phyloP scores from a whole-genome alignment of 768 basidiomycete species.

The Sarcodon sp. region DNA sequence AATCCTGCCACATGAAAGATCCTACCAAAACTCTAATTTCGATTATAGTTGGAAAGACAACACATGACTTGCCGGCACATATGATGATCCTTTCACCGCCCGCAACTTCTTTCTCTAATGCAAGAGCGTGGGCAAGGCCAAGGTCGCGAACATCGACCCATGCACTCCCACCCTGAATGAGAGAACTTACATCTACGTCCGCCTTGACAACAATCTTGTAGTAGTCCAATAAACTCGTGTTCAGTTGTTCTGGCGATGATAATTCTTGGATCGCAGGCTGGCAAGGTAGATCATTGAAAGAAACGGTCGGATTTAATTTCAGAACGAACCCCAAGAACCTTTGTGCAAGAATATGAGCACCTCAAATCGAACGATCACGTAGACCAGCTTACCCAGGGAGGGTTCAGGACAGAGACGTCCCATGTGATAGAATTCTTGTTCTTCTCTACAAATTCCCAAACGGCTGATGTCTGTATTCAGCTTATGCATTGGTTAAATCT shows the following conservation, averaged over 20 bases:
- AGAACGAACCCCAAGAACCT: background rate
- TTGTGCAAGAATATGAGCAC: background rate
- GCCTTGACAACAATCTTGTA: background rate
- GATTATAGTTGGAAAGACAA: background rate
- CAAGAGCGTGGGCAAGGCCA: slow-evolving; percentile 37
- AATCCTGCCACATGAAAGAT: background rate
- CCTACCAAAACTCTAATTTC: background rate
- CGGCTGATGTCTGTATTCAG: slow-evolving; percentile 1
- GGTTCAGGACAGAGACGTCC: slow-evolving; percentile 3
- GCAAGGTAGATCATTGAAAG: too few species aligned
- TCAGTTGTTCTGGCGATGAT: background rate
- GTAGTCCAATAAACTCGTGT: background rate
- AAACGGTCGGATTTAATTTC: background rate
- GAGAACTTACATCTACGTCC: background rate
- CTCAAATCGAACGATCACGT: background rate
- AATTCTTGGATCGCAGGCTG: background rate
- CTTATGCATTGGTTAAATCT: too few species aligned
- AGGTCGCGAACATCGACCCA: slow-evolving; percentile 40
- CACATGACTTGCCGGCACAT: slow-evolving; percentile 7
- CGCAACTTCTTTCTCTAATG: slow-evolving; percentile 37
- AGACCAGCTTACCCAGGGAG: slow-evolving; percentile 1
- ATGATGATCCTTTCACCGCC: slow-evolving; percentile 46
- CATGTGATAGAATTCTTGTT: slow-evolving; percentile 24
- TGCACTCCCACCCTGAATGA: background rate
- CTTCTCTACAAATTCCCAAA: slow-evolving; percentile 6